Evolutionary conservation across 2,329 filamentous ascomycete species (phyloP).

Genomic region (Monilinia laxa): DNA sequence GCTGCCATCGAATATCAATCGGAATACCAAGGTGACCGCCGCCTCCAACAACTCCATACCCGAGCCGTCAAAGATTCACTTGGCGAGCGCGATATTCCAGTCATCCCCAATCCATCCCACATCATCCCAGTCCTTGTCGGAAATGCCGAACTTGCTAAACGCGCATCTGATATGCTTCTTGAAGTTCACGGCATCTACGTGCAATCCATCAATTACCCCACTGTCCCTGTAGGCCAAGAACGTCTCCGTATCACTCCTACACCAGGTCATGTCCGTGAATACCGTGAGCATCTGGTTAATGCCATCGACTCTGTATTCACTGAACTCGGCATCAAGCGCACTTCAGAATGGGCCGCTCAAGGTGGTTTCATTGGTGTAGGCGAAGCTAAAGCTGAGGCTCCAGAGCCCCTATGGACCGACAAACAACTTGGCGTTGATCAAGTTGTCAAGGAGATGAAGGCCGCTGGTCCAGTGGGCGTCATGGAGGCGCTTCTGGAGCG

Average conservation of each 20-base stretch:
- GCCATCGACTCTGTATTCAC: conserved; percentile 88
- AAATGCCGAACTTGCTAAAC: conserved; percentile 88
- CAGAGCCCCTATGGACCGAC: conserved; percentile 86
- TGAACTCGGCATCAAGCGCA: conserved; percentile 86
- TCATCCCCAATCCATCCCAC: conserved; percentile 96
- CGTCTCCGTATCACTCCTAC: conserved; percentile 94
- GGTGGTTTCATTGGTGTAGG: conserved; percentile 96
- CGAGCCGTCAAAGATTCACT: conserved; percentile 88
- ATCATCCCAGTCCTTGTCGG: conserved; percentile 94
- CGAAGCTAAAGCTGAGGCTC: conserved; percentile 58
- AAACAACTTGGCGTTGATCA: conserved; percentile 77
- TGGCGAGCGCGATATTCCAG: conserved; percentile 78
- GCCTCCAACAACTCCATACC: conserved; percentile 93
- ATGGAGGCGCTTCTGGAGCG: conserved; percentile 61
- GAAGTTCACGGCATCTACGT: conserved; percentile 93
- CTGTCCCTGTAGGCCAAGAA: conserved; percentile 96
- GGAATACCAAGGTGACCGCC: conserved; percentile 78
- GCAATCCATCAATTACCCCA: conserved; percentile 98
- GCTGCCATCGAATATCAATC: conserved; percentile 94
- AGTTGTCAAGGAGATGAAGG: conserved; percentile 60
- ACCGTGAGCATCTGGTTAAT: conserved; percentile 79
- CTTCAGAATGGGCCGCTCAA: conserved; percentile 84
- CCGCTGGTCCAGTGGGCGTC: conserved; percentile 46
- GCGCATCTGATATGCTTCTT: conserved; percentile 87
- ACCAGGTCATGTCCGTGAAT: conserved; percentile 82